Base-by-base conservation (phyloP, 2,329 filamentous ascomycete species). In the Diaporthe batatas region DNA sequence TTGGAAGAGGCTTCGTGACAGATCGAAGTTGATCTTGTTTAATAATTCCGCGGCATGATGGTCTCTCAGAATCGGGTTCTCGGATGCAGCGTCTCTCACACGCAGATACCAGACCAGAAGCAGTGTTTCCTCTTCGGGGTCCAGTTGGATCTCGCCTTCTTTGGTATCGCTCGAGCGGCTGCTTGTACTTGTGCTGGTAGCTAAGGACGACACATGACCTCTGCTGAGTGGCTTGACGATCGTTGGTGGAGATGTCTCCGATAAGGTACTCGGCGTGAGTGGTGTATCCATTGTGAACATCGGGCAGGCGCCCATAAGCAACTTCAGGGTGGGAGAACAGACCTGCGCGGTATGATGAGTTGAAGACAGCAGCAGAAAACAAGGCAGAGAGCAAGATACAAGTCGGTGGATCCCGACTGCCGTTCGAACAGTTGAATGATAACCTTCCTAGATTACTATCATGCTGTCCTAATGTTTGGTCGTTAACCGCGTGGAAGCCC, bases 1-100 rank as follows among this genome's bases (percentile, higher is more conserved):
- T 36, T 74, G 72, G 68, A 75, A 74, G 18, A 73, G 59, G 59
- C 75, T 75, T 25, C 73, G 74, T 12, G 75, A 62, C 23, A 72
- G 55, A 44, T 68, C 73, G 68, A 72, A 34, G 68, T 78, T 75
- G 71, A 78, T 70, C 25, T 73, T 73, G 18, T 77, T 74, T n/a
- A 79, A 55, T 39, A 77, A 73, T 25, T 58, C 64, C 12, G 70
- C 59, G 29, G 77, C 77, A 25, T 76, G 68, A 0, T 55, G 25
- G 36, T 78, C 77, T 34, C 71, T 71, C 12, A 77, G 72, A 2
- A 77, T 70, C 18, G 76, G 73, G 23, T 75, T 70, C 2, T 72
- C 53, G 6, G 70, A 57, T 8, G 54, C 21, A 1, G 62, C 53
- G 39, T 72, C 70, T 47, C 62, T 65, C 34, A 58, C 34, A n/a